These are phyloP conservation scores for Mucor velutinosus DNA, from an alignment of 371 early-diverging fungal species.

Conservation along the genomic window DNA sequence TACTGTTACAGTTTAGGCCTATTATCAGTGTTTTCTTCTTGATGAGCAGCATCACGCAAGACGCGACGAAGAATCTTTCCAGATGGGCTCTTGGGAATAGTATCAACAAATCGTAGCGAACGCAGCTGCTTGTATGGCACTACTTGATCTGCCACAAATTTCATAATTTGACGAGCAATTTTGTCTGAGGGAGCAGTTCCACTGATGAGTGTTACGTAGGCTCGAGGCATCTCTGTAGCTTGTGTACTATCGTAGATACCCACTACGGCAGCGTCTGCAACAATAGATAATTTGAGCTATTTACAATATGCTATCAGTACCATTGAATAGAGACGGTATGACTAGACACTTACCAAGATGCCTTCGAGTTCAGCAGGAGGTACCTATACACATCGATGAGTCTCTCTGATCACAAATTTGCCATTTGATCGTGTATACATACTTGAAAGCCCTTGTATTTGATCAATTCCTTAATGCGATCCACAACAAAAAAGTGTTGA, in stretches of 20 bases:
- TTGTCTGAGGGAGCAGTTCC: conserved; percentile 16
- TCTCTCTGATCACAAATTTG: neutral
- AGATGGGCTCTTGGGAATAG: conserved; percentile 71
- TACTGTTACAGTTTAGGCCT: conserved; percentile 4
- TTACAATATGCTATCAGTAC: neutral
- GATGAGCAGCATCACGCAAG: conserved; percentile 20
- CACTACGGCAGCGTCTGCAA: conserved; percentile 76
- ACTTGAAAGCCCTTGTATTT: conserved; percentile 74
- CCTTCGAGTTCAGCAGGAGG: conserved; percentile 21
- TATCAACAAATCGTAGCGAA: conserved; percentile 69
- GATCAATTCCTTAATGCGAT: conserved; percentile 79
- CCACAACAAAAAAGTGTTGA: conserved; percentile 64
- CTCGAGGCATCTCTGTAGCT: conserved; percentile 75
- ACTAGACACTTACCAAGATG: conserved; percentile 8
- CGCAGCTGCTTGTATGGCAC: conserved; percentile 73
- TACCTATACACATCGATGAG: neutral
- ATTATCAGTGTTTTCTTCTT: neutral
- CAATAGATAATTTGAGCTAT: conserved; percentile 50
- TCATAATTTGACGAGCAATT: conserved; percentile 40
- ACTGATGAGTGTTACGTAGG: conserved; percentile 57
- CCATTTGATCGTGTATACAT: neutral
- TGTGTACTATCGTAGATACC: conserved; percentile 48
- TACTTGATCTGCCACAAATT: conserved; percentile 59
- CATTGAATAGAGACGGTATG: neutral
- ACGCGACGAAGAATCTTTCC: conserved; percentile 76